Base-by-base conservation (phyloP, 129 eudicot species). In the Glebionis coronaria region DNA sequence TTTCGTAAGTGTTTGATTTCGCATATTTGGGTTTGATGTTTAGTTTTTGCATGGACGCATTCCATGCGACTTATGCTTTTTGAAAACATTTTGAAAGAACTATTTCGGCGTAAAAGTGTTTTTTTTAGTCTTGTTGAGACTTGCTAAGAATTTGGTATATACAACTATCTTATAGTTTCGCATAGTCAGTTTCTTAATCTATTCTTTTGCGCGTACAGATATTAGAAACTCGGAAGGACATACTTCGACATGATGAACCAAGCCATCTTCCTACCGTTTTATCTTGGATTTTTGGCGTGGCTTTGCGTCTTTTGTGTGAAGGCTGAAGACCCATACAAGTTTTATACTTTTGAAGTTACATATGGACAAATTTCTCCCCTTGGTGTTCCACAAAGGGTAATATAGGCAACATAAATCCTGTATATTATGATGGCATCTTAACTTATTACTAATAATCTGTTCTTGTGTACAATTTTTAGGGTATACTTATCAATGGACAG, bases 261-360 rank as follows among this genome's bases (percentile, higher is more conserved):
- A 46, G 71, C 75, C 76, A 67, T 65, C 55, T 53, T 78, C 75
- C 75, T 75, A 51, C 52, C 65, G 12, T 71, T 83, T 60, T 78
- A 72, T 57, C 51, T 90, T 62, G 95, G 83, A 75, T 20, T 82
- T 5, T 49, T 84, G 80, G 91, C 82, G 56, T 80, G 79, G 66
- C 69, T 77, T 52, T 70, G 76, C 53, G 67, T 79, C 63, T 35
- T 72, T 44, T 65, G 62, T 16, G 85, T 84, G 16, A 73, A 67
- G 40, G 95, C 97, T 42, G 97, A 91, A 70, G 91, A 85, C 62
- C 92, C 97, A 3, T 91, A 91, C 58, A 78, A 71, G 40, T 87
- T 25, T 63, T 83, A 68, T 47, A 79, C 82, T 0, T 85, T 85
- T 79, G 85, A 64, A 27, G 76, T 87, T 21, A 75, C 80, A 13